Conservation (phyloP, 306 rosid genomes). For the Gynostemma pentaphyllum region DNA sequence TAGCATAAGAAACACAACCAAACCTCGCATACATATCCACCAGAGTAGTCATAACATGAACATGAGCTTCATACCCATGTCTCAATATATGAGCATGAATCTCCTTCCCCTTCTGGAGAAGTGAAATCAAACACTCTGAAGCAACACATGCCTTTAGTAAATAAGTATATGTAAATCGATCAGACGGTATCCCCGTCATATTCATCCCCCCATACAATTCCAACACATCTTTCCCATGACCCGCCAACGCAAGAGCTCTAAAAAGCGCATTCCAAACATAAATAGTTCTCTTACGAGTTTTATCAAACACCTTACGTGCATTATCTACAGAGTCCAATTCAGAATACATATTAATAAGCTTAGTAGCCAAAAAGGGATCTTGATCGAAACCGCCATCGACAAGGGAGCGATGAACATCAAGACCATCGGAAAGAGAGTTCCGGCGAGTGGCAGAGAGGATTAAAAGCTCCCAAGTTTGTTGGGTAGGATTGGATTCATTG, state of each 20-base stretch:
- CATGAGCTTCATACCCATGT: constrained; percentile 55
- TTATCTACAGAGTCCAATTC: constrained; percentile 53
- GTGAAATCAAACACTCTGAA: constrained; percentile 34
- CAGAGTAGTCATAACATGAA: constrained; percentile 76
- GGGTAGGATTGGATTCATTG: constrained; percentile 54
- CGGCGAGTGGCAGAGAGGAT: constrained; percentile 52
- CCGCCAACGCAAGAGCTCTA: constrained; percentile 59
- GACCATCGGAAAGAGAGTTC: constrained; percentile 50
- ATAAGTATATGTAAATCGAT: constrained; percentile 73
- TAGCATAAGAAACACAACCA: constrained; percentile 55
- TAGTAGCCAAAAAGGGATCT: constrained; percentile 80
- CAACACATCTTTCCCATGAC: constrained; percentile 53
- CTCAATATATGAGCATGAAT: constrained; percentile 78
- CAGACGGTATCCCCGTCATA: constrained; percentile 34
- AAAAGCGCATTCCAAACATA: constrained; percentile 88
- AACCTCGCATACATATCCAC: constrained; percentile 76
- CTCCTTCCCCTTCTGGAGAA: constrained; percentile 69
- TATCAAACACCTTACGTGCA: constrained; percentile 66
- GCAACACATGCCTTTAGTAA: constrained; percentile 81
- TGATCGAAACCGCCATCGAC: constrained; percentile 42
- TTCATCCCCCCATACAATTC: constrained; percentile 61
- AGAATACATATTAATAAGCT: constrained; percentile 71
- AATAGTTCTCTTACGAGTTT: constrained; percentile 54
- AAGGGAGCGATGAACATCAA: constrained; percentile 45
- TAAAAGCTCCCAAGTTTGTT: constrained; percentile 61